These are phyloP conservation scores for Pachyrhizus erosus DNA, from an alignment of 306 rosid genomes.

Conservation along the genomic window DNA sequence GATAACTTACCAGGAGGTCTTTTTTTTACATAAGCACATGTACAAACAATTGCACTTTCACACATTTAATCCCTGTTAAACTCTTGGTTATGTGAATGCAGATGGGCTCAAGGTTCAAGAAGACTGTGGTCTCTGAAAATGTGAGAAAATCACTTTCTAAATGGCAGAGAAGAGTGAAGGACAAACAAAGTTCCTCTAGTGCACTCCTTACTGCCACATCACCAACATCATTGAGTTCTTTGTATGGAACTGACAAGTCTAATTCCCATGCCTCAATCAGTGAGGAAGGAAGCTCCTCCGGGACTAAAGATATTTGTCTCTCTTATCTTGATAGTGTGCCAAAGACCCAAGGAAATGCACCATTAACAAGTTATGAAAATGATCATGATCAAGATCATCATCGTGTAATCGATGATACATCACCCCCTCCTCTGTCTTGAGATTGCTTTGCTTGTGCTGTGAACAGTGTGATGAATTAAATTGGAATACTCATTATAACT, in stretches of 20 bases:
- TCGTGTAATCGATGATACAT: constrained; percentile 32
- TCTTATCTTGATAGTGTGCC: constrained; percentile 22
- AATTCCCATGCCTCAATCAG: constrained; percentile 18
- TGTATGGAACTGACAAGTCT: constrained; percentile 30
- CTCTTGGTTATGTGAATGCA: constrained; percentile 44
- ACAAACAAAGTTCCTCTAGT: constrained; percentile 46
- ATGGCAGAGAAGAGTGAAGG: constrained; percentile 82
- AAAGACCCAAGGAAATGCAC: not conserved
- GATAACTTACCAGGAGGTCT: not conserved
- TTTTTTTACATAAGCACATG: not conserved
- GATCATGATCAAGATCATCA: constrained; percentile 28
- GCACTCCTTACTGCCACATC: constrained; percentile 44
- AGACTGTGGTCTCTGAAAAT: constrained; percentile 70
- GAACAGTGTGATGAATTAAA: constrained; percentile 8
- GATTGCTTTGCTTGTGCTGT: constrained; percentile 34
- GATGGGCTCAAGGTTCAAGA: constrained; percentile 92
- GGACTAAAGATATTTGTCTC: constrained; percentile 35
- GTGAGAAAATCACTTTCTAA: constrained; percentile 71
- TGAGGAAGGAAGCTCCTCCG: constrained; percentile 61
- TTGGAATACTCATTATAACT: not conserved
- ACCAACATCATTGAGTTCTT: constrained; percentile 46
- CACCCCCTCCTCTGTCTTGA: constrained; percentile 39
- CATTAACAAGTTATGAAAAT: constrained; percentile 23
- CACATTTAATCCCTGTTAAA: not conserved
- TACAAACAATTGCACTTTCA: not conserved